A percentile compares a stretch with the other conserved stretches of the same genome.
phyloP scores from a whole-genome alignment of 164 flowering plant genomes.

The Umbellularia californica region DNA sequence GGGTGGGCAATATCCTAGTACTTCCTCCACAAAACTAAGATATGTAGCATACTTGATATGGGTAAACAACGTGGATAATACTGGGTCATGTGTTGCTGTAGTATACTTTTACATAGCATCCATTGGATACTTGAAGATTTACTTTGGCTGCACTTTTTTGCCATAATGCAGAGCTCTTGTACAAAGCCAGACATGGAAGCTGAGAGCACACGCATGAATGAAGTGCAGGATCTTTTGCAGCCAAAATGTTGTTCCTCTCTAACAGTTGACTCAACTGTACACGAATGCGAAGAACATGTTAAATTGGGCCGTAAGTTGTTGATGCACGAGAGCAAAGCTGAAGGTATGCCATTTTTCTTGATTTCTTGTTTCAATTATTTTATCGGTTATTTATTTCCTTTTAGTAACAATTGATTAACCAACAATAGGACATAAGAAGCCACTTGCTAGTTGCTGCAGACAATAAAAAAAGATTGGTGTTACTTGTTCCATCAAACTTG shows the following conservation, averaged over 20 bases:
- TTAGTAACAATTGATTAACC: too few relatives aligned
- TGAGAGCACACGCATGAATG: constrained; percentile 41
- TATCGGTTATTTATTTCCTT: neutral
- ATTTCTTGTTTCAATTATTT: neutral
- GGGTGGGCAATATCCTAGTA: neutral
- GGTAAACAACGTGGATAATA: neutral
- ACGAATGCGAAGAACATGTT: neutral
- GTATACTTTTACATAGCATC: neutral
- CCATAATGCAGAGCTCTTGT: constrained; percentile 81
- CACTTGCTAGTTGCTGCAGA: neutral
- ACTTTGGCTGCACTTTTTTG: constrained; percentile 21
- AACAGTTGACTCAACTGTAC: neutral
- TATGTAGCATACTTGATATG: neutral
- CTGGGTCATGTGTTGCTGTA: neutral
- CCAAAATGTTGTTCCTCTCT: constrained; percentile 16
- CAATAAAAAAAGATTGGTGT: constrained; percentile 6
- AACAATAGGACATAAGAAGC: neutral
- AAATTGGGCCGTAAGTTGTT: neutral
- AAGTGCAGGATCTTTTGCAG: constrained; percentile 29
- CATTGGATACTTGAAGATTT: constrained; percentile 9
- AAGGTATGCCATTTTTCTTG: constrained; percentile 5
- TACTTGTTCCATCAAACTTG: constrained; percentile 11
- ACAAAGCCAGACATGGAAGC: constrained; percentile 66
- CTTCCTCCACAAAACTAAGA: neutral
- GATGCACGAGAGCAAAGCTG: neutral